A percentile compares a stretch with the other conserved stretches of the same genome.
Evolutionary conservation across 257 asterid genomes (phyloP).

Genomic region (Solanum virginianum): DNA sequence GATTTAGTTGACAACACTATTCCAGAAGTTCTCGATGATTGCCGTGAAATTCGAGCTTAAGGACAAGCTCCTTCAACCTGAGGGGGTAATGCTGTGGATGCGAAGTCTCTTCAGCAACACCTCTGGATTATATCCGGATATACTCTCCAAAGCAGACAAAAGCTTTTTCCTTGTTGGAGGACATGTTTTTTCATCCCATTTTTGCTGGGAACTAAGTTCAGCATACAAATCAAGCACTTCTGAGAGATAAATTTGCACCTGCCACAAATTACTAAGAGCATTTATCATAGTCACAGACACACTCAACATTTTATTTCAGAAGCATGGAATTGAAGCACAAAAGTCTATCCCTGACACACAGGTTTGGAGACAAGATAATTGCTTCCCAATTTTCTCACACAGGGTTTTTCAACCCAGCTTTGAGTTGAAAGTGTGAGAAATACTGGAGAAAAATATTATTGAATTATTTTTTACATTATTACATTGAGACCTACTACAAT

Average conservation of each 20-base stretch:
- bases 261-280: slow-evolving; percentile 2
- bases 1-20: too few relatives aligned
- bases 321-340: neutral
- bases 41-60: too few relatives aligned
- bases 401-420: neutral
- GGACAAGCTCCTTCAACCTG: too few relatives aligned
- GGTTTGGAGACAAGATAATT: neutral
- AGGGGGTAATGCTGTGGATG: too few relatives aligned
- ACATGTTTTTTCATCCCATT: slow-evolving; percentile 84
- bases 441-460: too few relatives aligned
- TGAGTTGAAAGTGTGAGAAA: neutral
- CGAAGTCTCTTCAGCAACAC: slow-evolving; percentile 71
- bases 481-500: too few relatives aligned
- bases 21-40: too few relatives aligned
- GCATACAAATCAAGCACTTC: slow-evolving; percentile 91
- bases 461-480: too few relatives aligned
- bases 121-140: slow-evolving; percentile 86
- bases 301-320: neutral
- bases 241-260: slow-evolving; percentile 95
- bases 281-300: neutral
- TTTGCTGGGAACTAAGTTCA: slow-evolving; percentile 64
- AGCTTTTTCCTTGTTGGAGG: slow-evolving; percentile 85
- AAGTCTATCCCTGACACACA: neutral
- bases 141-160: slow-evolving; percentile 77
- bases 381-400: neutral